Evolutionary conservation across 345 rosid species (phyloP).

Genomic region (Syzygium jambos): DNA sequence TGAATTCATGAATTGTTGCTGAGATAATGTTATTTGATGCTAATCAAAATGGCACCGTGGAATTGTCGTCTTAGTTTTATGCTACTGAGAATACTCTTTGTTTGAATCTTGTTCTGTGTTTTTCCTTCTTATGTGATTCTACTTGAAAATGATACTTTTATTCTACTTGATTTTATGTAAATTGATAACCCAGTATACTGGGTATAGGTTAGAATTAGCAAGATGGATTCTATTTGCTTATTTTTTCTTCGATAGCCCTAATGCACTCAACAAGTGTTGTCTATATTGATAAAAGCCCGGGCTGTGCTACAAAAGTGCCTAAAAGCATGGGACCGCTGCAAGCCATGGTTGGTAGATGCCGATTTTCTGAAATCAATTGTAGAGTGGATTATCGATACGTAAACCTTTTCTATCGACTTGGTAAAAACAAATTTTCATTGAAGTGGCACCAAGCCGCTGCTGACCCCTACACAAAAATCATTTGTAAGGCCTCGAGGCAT

Average conservation of each 20-base stretch:
- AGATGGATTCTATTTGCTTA: background rate
- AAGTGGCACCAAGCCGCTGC: background rate
- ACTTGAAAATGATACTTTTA: background rate
- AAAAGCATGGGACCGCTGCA: background rate
- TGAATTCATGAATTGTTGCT: background rate
- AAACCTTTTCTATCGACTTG: background rate
- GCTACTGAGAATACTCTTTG: background rate
- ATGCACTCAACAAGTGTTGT: background rate
- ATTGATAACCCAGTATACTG: background rate
- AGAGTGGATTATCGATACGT: background rate
- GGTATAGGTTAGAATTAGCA: background rate
- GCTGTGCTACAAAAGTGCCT: background rate
- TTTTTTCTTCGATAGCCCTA: background rate
- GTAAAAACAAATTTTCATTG: background rate
- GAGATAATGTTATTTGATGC: background rate
- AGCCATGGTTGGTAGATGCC: background rate
- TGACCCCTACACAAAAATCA: background rate
- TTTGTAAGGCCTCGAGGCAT: background rate
- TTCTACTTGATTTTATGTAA: background rate
- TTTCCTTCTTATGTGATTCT: background rate
- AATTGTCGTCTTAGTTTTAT: background rate
- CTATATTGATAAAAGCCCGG: background rate
- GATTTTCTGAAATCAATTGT: background rate
- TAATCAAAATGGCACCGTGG: background rate
- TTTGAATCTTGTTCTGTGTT: background rate